Evolutionary conservation across 169 alveolate genomes (phyloP), one percentile per base, ranked within the genome.

Genomic region (Cystoisospora suis): DNA sequence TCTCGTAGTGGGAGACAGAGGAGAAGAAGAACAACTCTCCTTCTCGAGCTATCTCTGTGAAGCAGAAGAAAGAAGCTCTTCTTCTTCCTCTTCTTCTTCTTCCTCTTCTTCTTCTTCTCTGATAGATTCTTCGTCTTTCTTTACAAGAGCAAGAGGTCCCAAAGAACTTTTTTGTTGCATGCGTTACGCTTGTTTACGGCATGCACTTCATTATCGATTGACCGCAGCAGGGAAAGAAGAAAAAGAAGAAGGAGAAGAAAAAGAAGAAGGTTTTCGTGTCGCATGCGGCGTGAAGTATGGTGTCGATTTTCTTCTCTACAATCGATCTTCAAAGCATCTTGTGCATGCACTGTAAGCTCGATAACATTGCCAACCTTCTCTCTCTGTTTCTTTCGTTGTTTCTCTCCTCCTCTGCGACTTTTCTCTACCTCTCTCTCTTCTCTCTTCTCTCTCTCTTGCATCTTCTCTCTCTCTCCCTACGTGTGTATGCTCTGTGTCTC

Each of bases 251-350:
- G 34, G 34, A 29, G 58, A 56, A 9, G 38, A 40, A 34, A 38
- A 34, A 34, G 20, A 7, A 6, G 83, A 29, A 27, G 83, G 56
- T 20, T 72, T 46, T 46, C 1, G 12, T 12, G 83, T 72, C 20
- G 56, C 20, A 34, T 72, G 56, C 32, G 83, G 83, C 1, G 32
- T 72, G 3, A 34, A 72, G 56, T 72, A 40, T 34, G 83, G 83
- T 0, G 83, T 72, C 83, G 83, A 72, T 34, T 72, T 72, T 38
- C 49, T 72, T 20, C 83, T 72, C 7, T 72, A 72, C 83, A 17
- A 34, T 1, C 83, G 53, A 9, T 27, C 83, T 17, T 0, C 36
- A 3, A 38, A 40, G 34, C 45, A 72, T 17, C 65, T 53, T 23
- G 53, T 17, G n/a, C 83, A 72, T 27, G 83, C 83, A 3, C 38